Base-by-base conservation (phyloP, 2,329 filamentous ascomycete genomes). In the Fusarium sp. region DNA sequence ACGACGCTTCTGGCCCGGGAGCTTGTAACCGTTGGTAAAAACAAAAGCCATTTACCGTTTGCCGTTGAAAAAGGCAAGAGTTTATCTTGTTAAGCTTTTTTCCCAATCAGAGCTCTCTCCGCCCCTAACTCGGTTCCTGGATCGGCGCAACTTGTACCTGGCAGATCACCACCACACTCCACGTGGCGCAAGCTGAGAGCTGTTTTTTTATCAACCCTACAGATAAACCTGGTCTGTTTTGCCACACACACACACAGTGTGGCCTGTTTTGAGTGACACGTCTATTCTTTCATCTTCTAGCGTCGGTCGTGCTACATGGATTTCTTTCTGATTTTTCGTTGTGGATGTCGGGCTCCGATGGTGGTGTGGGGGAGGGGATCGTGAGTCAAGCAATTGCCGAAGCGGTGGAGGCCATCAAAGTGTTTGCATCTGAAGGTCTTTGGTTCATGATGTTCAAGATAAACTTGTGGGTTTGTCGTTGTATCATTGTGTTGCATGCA, bases 51-150 rank as follows among this genome's bases (percentile, higher is more conserved):
- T 58, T 17, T 30, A 59, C 20, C 38, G 27, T 25, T 33, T 50
- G 30, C 59, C 40, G 58, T 32, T 50, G 45, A 17, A 50, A 4
- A 27, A 58, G 22, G 27, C 27, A 5, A 35, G 33, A 40, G 54
- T 35, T 58, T 59, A 37, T 35, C 37, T 10, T 22, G 12, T 38
- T 30, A 62, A 69, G 45, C 40, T 59, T 59, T 40, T 47, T 70
- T 47, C 38, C 38, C 60, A 72, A 76, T 77, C 65, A 71, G 32
- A 63, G n/a, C 10, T 2, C 4, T 4, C 1, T 4, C 14, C 47
- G 60, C 74, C 74, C 74, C 70, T 74, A 72, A 70, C 58, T 75
- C 70, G 15, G 72, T 64, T 33, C 54, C 38, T 52, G 27, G 32
- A 37, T 37, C n/a, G 58, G 66, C 27, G 14, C 20, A 20, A 54